These are phyloP conservation scores for Periconia digitata DNA, from an alignment of 2,329 filamentous ascomycete genomes.

Conservation along the genomic window DNA sequence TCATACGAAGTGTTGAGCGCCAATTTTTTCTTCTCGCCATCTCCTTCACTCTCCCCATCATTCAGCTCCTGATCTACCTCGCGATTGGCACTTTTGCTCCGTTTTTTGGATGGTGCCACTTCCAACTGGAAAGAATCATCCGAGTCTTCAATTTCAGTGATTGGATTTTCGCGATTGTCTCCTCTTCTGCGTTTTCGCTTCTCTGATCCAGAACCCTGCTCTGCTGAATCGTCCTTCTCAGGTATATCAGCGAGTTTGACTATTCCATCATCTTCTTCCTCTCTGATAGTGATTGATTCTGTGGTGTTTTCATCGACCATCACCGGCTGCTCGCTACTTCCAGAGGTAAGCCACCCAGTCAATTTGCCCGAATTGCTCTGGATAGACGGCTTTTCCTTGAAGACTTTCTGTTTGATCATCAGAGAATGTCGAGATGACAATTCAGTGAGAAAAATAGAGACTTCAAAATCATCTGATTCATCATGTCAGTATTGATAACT, in stretches of 20 bases:
- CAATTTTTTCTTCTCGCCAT: slow-evolving; percentile 91
- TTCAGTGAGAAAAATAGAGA: slow-evolving; percentile 90
- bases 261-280: slow-evolving; percentile 60
- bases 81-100: slow-evolving; percentile 20
- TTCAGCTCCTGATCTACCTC: neutral
- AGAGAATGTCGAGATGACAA: slow-evolving; percentile 82
- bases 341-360: slow-evolving; percentile 48
- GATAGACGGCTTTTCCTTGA: slow-evolving; percentile 47
- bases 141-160: slow-evolving; percentile 28
- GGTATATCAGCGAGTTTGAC: slow-evolving; percentile 61
- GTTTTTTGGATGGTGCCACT: slow-evolving; percentile 16
- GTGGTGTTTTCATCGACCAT: slow-evolving; percentile 48
- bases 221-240: slow-evolving; percentile 33
- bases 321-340: slow-evolving; percentile 46
- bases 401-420: slow-evolving; percentile 81
- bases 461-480: slow-evolving; percentile 83
- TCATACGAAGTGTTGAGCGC: slow-evolving; percentile 86
- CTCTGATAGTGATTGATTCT: slow-evolving; percentile 49
- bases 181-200: slow-evolving; percentile 16
- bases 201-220: slow-evolving; percentile 14
- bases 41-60: slow-evolving; percentile 22
- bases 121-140: slow-evolving; percentile 37
- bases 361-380: slow-evolving; percentile 51
- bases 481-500: slow-evolving; percentile 4
- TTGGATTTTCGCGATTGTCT: slow-evolving; percentile 12